Conservation (phyloP, 2,329 filamentous ascomycete species). For the Didymella pinodella region DNA sequence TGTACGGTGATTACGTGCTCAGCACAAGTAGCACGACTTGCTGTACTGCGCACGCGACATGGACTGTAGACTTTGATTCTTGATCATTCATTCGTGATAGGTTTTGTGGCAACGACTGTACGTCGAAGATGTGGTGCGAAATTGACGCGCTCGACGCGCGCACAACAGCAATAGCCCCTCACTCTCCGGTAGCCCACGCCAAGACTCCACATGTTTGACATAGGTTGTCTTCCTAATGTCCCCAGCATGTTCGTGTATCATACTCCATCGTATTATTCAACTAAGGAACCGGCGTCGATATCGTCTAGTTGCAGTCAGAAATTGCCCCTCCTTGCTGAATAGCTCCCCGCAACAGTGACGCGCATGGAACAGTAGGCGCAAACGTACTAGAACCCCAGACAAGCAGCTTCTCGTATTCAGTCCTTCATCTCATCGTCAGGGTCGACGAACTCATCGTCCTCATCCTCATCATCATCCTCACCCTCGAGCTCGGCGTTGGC, state of each 20-base stretch:
- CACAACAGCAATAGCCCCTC: constrained; percentile 27
- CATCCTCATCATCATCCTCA: constrained; percentile 81
- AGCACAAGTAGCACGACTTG: background rate
- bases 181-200: constrained; percentile 34
- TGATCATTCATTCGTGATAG: constrained; percentile 21
- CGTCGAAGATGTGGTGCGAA: constrained; percentile 17
- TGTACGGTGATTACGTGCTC: background rate
- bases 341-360: background rate
- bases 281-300: constrained; percentile 27
- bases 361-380: background rate
- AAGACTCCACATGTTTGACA: constrained; percentile 30
- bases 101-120: constrained; percentile 27
- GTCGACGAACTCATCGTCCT: constrained; percentile 73
- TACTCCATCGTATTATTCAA: constrained; percentile 16
- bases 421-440: constrained; percentile 76
- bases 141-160: constrained; percentile 23
- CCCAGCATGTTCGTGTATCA: constrained; percentile 28
- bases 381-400: constrained; percentile 34
- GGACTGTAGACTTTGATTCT: background rate
- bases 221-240: constrained; percentile 37
- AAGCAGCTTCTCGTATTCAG: constrained; percentile 29
- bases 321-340: background rate
- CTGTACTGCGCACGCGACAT: background rate
- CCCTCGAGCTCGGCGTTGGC: constrained; percentile 79
- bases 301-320: constrained; percentile 24